These are phyloP conservation scores for Sporothrix schenckii DNA, from an alignment of 2,329 filamentous ascomycete species.

Conservation along the genomic window DNA sequence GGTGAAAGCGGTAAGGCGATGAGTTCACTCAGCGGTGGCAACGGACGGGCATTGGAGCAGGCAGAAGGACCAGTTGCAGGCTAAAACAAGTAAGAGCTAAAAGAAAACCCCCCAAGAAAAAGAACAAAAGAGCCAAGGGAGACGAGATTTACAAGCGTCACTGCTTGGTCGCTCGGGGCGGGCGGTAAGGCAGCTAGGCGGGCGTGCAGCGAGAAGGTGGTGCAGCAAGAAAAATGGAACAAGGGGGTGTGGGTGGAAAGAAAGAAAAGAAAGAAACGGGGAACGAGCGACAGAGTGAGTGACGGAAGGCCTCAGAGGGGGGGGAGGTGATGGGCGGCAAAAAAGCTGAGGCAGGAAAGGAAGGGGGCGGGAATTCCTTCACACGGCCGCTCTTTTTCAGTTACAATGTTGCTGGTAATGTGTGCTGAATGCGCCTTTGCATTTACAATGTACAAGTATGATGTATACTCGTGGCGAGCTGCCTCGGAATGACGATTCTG, in stretches of 20 bases:
- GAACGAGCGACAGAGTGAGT: slow-evolving; percentile 25
- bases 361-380: slow-evolving; percentile 32
- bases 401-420: background rate
- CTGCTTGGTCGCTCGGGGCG: slow-evolving; percentile 34
- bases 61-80: slow-evolving; percentile 29
- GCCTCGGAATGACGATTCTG: too few relatives aligned
- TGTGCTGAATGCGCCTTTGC: background rate
- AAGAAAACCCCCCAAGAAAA: slow-evolving; percentile 11
- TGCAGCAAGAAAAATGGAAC: slow-evolving; percentile 16
- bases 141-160: slow-evolving; percentile 31
- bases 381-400: background rate
- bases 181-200: slow-evolving; percentile 34
- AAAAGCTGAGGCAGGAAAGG: slow-evolving; percentile 30
- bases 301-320: background rate
- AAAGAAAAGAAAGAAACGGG: background rate
- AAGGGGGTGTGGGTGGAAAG: slow-evolving; percentile 3
- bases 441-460: background rate
- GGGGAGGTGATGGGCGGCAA: slow-evolving; percentile 15
- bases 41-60: slow-evolving; percentile 30
- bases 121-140: slow-evolving; percentile 20
- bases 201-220: slow-evolving; percentile 26
- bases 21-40: slow-evolving; percentile 29
- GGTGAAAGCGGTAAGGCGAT: slow-evolving; percentile 30
- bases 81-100: slow-evolving; percentile 19
- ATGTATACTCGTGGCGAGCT: background rate